Percentiles rank a stretch among this genome's conserved stretches.
phyloP scores from a whole-genome alignment of 257 asterid genomes.

The Hygrophila difformis region DNA sequence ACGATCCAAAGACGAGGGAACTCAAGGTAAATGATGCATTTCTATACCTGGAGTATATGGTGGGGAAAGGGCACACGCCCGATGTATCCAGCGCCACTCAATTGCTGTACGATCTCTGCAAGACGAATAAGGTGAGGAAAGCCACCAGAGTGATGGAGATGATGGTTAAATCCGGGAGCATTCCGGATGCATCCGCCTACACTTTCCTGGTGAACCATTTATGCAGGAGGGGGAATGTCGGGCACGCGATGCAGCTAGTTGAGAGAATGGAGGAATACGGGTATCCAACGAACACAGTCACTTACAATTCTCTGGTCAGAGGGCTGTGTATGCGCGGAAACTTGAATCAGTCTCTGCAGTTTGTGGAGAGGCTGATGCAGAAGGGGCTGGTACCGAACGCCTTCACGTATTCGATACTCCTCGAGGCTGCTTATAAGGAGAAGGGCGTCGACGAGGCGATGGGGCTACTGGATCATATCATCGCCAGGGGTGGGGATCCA shows the following conservation, averaged over 20 bases:
- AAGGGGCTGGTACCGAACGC: conserved; percentile 87
- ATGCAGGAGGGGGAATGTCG: conserved; percentile 79
- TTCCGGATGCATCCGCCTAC: conserved; percentile 64
- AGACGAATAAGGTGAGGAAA: conserved; percentile 52
- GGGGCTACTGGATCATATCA: conserved; percentile 54
- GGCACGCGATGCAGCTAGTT: conserved; percentile 85
- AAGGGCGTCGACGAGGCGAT: conserved; percentile 77
- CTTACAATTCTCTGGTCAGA: conserved; percentile 65
- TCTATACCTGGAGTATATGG: conserved; percentile 68
- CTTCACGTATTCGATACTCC: conserved; percentile 71
- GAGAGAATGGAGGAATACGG: conserved; percentile 84
- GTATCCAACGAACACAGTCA: conserved; percentile 50
- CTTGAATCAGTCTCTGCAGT: conserved; percentile 49
- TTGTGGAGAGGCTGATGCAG: conserved; percentile 56
- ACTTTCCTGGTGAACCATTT: conserved; percentile 62
- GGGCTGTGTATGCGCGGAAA: conserved; percentile 80
- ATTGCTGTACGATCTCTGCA: conserved; percentile 77
- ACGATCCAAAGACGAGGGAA: conserved; percentile 53
- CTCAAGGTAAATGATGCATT: conserved; percentile 59
- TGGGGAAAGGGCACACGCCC: conserved; percentile 64
- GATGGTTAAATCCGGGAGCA: conserved; percentile 58
- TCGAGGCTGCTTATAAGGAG: conserved; percentile 85
- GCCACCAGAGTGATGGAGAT: conserved; percentile 81
- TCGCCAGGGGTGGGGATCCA: conserved; percentile 66
- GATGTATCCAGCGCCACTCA: conserved; percentile 58